Conservation (phyloP, 192 early-diverging fungal genomes). For the Endogone sp. region DNA sequence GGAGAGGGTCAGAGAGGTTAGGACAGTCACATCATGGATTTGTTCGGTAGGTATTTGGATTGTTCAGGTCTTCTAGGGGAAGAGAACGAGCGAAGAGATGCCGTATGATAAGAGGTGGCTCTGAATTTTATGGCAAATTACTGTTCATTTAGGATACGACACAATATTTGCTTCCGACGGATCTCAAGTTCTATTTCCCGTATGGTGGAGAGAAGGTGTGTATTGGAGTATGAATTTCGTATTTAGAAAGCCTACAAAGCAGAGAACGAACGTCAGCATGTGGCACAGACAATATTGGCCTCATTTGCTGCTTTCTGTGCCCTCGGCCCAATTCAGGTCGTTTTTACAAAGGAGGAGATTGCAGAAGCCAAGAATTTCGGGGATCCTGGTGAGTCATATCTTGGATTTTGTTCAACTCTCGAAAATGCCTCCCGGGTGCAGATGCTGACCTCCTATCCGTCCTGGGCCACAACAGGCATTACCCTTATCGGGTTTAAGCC, state of each 20-base stretch:
- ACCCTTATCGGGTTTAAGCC: conserved; percentile 72
- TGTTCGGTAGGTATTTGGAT: conserved; percentile 49
- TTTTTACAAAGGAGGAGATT: conserved; percentile 73
- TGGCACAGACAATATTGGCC: too few species aligned
- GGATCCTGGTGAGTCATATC: conserved; percentile 56
- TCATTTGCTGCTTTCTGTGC: too few species aligned
- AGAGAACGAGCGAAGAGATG: not conserved
- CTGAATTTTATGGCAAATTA: too few species aligned
- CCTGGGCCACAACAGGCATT: conserved; percentile 52
- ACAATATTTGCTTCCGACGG: conserved; percentile 39
- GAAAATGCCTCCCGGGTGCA: too few species aligned
- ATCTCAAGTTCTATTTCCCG: conserved; percentile 65
- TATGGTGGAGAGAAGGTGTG: conserved; percentile 61
- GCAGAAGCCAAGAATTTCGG: conserved; percentile 55
- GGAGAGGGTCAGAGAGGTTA: conserved; percentile 48
- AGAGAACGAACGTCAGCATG: too few species aligned
- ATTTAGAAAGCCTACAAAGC: not conserved
- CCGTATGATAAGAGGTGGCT: too few species aligned
- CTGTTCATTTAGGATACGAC: conserved; percentile 41
- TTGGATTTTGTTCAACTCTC: conserved; percentile 2
- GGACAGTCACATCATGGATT: conserved; percentile 50
- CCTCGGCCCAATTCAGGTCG: conserved; percentile 33
- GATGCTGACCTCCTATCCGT: too few species aligned
- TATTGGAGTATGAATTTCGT: conserved; percentile 13
- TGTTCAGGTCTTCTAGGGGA: not conserved